phyloP scores from a whole-genome alignment of 305 asterid genomes.

The Lippia alba region DNA sequence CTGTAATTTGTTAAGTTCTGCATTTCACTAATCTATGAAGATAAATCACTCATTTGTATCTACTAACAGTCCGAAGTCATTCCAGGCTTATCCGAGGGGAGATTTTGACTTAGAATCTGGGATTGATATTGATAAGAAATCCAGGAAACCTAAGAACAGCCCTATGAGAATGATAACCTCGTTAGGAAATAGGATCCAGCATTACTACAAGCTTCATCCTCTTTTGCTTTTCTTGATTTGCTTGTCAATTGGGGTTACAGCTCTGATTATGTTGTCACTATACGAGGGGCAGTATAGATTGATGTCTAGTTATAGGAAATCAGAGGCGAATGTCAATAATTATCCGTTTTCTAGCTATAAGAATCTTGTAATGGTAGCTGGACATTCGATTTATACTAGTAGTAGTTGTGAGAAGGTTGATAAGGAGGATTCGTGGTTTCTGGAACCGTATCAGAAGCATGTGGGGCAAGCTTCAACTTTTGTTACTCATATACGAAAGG shows the following conservation, averaged over 20 bases:
- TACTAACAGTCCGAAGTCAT: conserved; percentile 82
- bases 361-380: conserved; percentile 99
- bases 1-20: conserved; percentile 27
- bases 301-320: conserved; percentile 47
- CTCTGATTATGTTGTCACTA: conserved; percentile 53
- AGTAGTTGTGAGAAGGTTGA: conserved; percentile 89
- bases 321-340: conserved; percentile 46
- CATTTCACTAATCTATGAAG: conserved; percentile 67
- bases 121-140: conserved; percentile 46
- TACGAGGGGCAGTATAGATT: conserved; percentile 46
- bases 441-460: conserved; percentile 92
- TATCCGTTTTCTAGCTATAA: conserved; percentile 65
- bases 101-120: conserved; percentile 97
- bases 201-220: conserved; percentile 74
- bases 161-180: conserved; percentile 71
- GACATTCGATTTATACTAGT: conserved; percentile 92
- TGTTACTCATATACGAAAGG: conserved; percentile 80
- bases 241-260: conserved; percentile 55
- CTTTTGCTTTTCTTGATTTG: conserved; percentile 56
- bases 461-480: conserved; percentile 96
- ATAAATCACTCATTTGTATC: conserved; percentile 59
- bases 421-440: conserved; percentile 88
- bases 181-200: conserved; percentile 55
- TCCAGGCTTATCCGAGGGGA: conserved; percentile 76
- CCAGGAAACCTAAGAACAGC: conserved; percentile 55